Percentiles rank a stretch among this genome's conserved stretches.
These are phyloP conservation scores for Lignosus rhinocerotis DNA, from an alignment of 1,284 basidiomycete genomes.

Conservation along the genomic window DNA sequence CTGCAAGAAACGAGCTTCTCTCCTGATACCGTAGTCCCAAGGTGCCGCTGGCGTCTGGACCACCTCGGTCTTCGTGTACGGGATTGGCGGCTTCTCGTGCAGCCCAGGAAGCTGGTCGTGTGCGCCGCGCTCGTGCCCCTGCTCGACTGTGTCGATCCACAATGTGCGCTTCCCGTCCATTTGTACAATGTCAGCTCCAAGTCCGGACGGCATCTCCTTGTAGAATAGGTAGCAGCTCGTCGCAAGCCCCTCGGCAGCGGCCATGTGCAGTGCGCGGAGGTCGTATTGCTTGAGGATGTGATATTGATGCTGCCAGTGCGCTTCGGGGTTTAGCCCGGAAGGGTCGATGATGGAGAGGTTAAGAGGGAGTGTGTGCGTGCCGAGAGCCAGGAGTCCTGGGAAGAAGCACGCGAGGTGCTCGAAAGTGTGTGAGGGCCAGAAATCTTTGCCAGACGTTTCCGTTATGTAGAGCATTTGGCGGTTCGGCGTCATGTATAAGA, in stretches of 20 bases:
- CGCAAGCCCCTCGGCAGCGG: slow-evolving; percentile 67
- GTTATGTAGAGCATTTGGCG: slow-evolving; percentile 74
- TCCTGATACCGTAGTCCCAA: slow-evolving; percentile 38
- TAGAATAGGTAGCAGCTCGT: slow-evolving; percentile 69
- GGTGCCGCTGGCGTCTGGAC: slow-evolving; percentile 26
- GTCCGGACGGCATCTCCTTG: slow-evolving; percentile 58
- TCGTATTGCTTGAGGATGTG: slow-evolving; percentile 36
- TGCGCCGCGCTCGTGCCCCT: slow-evolving; percentile 47
- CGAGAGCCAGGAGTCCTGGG: slow-evolving; percentile 71
- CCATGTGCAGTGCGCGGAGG: slow-evolving; percentile 55
- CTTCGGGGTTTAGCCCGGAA: slow-evolving; percentile 35
- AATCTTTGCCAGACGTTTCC: slow-evolving; percentile 41
- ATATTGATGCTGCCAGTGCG: slow-evolving; percentile 25
- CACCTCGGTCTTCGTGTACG: slow-evolving; percentile 14
- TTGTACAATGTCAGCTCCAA: slow-evolving; percentile 58
- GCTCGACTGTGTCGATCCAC: slow-evolving; percentile 56
- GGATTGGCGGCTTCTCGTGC: slow-evolving; percentile 38
- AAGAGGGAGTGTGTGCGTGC: slow-evolving; percentile 60
- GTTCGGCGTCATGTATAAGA: slow-evolving; percentile 65
- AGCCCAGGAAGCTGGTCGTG: slow-evolving; percentile 54
- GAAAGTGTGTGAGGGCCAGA: slow-evolving; percentile 50
- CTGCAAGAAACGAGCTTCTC: slow-evolving; percentile 52
- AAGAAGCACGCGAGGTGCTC: slow-evolving; percentile 80
- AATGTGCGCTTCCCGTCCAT: slow-evolving; percentile 36
- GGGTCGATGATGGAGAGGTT: slow-evolving; percentile 53